Percentiles rank a stretch among this genome's conserved stretches.
Conservation (phyloP, 352 stramenopile genomes). For the Phytophthora nicotianae region DNA sequence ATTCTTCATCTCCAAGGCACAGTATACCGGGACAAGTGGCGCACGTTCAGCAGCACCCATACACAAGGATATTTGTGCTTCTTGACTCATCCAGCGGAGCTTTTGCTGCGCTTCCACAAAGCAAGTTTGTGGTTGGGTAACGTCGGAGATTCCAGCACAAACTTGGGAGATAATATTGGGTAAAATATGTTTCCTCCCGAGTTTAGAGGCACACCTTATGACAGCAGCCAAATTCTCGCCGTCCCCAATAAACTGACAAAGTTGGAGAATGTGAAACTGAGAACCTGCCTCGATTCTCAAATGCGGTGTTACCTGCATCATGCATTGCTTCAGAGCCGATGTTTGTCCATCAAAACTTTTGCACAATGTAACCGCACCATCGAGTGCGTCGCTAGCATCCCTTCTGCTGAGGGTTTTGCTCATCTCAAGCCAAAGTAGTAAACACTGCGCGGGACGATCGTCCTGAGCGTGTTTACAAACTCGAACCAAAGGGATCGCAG, state of each 20-base stretch:
- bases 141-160: constrained; percentile 32
- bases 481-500: constrained; percentile 25
- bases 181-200: constrained; percentile 25
- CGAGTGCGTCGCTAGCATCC: constrained; percentile 15
- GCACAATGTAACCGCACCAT: constrained; percentile 18
- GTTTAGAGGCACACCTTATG: constrained; percentile 29
- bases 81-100: constrained; percentile 55
- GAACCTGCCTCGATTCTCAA: constrained; percentile 16
- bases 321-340: constrained; percentile 34
- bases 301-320: constrained; percentile 27
- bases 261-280: constrained; percentile 25
- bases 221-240: constrained; percentile 21
- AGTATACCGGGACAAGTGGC: constrained; percentile 38
- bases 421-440: constrained; percentile 38
- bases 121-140: constrained; percentile 39
- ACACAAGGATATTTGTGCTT: constrained; percentile 41
- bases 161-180: constrained; percentile 30
- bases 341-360: constrained; percentile 25
- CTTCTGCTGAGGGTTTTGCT: constrained; percentile 31
- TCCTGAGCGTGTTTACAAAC: constrained; percentile 45
- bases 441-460: constrained; percentile 39
- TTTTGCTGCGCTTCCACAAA: constrained; percentile 48
- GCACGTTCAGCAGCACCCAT: constrained; percentile 13
- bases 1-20: constrained; percentile 32
- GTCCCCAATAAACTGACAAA: constrained; percentile 31